These are phyloP conservation scores for Entamoeba moshkovskii DNA, from an alignment of 208 protist genomes.

Conservation along the genomic window DNA sequence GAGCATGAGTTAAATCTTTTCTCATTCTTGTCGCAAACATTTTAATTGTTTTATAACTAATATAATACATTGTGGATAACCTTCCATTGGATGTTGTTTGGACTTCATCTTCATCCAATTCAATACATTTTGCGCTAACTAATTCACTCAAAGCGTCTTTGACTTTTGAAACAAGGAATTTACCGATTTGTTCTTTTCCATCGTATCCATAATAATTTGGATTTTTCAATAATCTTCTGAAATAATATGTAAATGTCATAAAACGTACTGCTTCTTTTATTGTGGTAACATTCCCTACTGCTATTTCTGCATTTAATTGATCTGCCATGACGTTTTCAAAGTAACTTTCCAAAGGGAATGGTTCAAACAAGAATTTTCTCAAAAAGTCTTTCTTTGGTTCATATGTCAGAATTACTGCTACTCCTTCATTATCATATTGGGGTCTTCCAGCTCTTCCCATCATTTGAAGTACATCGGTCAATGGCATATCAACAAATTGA, in stretches of 20 bases:
- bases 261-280: constrained; percentile 40
- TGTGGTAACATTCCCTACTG: constrained; percentile 74
- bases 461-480: constrained; percentile 60
- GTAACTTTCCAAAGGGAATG: constrained; percentile 94
- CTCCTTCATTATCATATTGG: constrained; percentile 25
- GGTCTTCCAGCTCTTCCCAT: constrained; percentile 51
- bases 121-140: background rate
- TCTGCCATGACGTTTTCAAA: constrained; percentile 78
- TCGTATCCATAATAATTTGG: constrained; percentile 9
- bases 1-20: background rate
- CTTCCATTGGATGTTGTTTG: background rate
- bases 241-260: background rate
- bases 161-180: background rate
- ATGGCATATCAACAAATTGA: constrained; percentile 81
- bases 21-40: background rate
- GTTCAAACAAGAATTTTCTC: constrained; percentile 74
- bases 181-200: background rate
- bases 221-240: background rate
- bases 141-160: background rate
- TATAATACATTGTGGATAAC: background rate
- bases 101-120: background rate
- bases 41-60: background rate
- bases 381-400: constrained; percentile 8
- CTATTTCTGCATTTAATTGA: constrained; percentile 94
- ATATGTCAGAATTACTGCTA: background rate